Conservation (phyloP, 2,329 filamentous ascomycete genomes). For the Diaporthe ampelina region DNA sequence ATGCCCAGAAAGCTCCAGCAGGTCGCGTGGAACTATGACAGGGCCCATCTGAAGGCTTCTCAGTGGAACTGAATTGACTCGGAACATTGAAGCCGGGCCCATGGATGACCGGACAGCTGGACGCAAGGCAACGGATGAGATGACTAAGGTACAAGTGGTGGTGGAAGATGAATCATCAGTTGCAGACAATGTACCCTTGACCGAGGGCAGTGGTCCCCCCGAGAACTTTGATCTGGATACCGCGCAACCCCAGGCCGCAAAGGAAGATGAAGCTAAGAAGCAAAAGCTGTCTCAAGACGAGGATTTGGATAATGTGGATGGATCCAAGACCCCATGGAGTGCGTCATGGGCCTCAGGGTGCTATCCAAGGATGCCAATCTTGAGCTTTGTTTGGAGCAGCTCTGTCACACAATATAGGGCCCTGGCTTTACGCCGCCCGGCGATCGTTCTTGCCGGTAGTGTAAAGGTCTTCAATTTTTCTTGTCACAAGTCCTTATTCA, state of each 20-base stretch:
- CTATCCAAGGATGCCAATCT: slow-evolving; percentile 54
- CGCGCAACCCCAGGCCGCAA: neutral
- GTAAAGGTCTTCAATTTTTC: too few relatives aligned
- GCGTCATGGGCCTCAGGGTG: slow-evolving; percentile 56
- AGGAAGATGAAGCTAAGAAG: neutral
- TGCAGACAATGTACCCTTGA: too few relatives aligned
- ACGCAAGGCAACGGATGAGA: slow-evolving; percentile 46
- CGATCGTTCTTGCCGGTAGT: too few relatives aligned
- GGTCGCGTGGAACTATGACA: slow-evolving; percentile 72
- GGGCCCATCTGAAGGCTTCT: slow-evolving; percentile 70
- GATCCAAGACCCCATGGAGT: slow-evolving; percentile 54
- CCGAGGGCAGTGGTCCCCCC: neutral
- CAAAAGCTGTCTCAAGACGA: neutral
- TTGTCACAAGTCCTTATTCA: neutral
- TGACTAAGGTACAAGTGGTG: slow-evolving; percentile 41
- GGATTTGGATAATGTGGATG: neutral
- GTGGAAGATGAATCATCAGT: neutral
- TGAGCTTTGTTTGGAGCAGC: neutral
- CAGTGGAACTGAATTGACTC: slow-evolving; percentile 49
- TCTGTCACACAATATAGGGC: too few relatives aligned
- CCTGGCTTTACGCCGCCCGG: too few relatives aligned
- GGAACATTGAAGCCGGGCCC: neutral
- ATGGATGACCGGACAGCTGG: slow-evolving; percentile 57
- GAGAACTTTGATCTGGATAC: neutral
- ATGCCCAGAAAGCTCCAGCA: slow-evolving; percentile 75